Evolutionary conservation across 352 stramenopile genomes (phyloP).

Genomic region (Globisporangium orthogonon): DNA sequence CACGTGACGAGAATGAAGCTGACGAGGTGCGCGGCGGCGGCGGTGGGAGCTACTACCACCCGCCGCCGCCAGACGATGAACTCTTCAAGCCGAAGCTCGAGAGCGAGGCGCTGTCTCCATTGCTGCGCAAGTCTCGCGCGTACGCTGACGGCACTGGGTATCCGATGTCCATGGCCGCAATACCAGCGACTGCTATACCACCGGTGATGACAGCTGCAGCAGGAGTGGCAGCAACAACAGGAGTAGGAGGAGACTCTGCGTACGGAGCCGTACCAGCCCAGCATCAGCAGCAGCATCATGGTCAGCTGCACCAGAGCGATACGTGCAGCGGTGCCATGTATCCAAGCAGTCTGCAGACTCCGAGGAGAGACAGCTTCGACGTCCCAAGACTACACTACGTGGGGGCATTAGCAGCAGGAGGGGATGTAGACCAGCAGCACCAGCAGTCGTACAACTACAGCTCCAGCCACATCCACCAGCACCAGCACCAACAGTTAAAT

Average conservation of each 20-base stretch:
- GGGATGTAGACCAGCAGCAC: conserved; percentile 2
- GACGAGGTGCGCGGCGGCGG: background rate
- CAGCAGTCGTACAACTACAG: conserved; percentile 1
- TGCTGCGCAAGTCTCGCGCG: conserved; percentile 14
- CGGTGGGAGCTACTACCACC: conserved; percentile 1
- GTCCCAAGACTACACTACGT: background rate
- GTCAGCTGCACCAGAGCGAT: background rate
- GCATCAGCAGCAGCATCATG: background rate
- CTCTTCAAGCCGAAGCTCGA: conserved; percentile 14
- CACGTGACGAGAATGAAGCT: background rate
- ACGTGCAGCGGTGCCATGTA: background rate
- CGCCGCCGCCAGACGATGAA: conserved; percentile 3
- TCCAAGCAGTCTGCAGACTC: background rate
- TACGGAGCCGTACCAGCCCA: background rate
- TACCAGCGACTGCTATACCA: background rate
- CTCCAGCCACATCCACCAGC: background rate
- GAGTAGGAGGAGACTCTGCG: background rate
- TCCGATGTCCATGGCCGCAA: background rate
- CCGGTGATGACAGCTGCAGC: background rate
- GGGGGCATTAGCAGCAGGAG: background rate
- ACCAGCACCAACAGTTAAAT: background rate
- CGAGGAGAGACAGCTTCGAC: conserved; percentile 5
- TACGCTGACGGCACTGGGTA: background rate
- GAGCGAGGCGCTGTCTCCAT: conserved; percentile 3
- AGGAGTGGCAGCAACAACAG: no score